Evolutionary conservation across 495 filamentous ascomycete genomes (phyloP), one percentile per base, ranked within the genome.

Genomic region (Aspergillus avenaceus): DNA sequence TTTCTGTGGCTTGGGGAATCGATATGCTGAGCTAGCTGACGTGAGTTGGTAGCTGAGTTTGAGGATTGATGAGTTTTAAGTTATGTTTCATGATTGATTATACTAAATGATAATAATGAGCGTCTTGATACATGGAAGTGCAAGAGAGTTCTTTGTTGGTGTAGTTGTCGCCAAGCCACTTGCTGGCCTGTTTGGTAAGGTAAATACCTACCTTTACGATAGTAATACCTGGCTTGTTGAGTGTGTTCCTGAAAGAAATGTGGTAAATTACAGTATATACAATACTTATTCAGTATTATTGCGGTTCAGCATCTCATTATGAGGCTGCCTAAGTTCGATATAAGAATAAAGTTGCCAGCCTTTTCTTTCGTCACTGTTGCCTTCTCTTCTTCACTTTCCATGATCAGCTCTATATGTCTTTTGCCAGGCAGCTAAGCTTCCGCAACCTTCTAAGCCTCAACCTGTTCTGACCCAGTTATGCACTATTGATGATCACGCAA

Each of bases 1-100:
- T 41, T 65, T 65, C 29, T 65, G 62, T 50, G 62, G 62, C 32
- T 48, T 65, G 49, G 59, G 59, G 34, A 65, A 65, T 54, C 56
- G 59, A 21, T 65, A 53, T 53, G 56, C 53, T 6, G 58, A 26
- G 25, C 46, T 63, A 34, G 45, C 11, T 12, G 53, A 52, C 32
- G 48, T 54, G 18, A 41, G 40, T 49, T 44, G 28, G 22, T 51
- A 47, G 34, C 16, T 18, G 27, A 25, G 13, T 13, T 44, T 44
- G 27, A 25, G 9, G 41, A 14, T 5, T 27, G 13, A 44, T 8
- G 26, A 28, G 11, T 13, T 22, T 18, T 9, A 47, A 11, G 18
- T 38, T 9, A 48, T 43, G 45, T 43, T 46, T 34, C 40, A 48
- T 43, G 24, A 27, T 24, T 36, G 32, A 36, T 36, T 16, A 7